These are phyloP conservation scores for Aspergillus phoenicis DNA, from an alignment of 2,329 filamentous ascomycete species.

Conservation along the genomic window DNA sequence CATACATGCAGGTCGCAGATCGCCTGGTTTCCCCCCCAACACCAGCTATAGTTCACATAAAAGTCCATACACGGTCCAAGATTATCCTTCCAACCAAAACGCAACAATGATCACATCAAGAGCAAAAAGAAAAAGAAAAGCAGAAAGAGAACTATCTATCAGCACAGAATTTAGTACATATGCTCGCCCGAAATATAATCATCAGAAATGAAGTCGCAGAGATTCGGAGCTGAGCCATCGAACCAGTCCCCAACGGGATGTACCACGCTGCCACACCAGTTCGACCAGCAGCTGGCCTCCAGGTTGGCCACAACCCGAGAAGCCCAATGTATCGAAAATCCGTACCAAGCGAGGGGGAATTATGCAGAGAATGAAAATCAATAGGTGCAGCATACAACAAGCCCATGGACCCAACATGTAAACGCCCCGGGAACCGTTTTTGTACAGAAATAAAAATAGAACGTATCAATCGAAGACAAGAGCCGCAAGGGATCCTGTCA, in stretches of 20 bases:
- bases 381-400: conserved; percentile 16
- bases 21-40: conserved; percentile 18
- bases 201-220: conserved; percentile 19
- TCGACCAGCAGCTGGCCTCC: conserved; percentile 17
- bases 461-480: conserved; percentile 10
- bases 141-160: conserved; percentile 19
- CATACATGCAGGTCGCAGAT: conserved; percentile 17
- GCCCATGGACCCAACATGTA: conserved; percentile 21
- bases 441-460: conserved; percentile 30
- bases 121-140: conserved; percentile 12
- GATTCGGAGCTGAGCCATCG: conserved; percentile 9
- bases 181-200: conserved; percentile 16
- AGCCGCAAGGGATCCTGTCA: conserved; percentile 2
- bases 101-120: no score
- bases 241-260: not conserved
- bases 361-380: conserved; percentile 12
- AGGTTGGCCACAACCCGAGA: no score
- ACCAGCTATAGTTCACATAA: conserved; percentile 19
- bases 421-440: conserved; percentile 29
- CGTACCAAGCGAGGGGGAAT: conserved; percentile 12
- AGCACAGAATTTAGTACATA: conserved; percentile 16
- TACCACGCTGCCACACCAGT: not conserved
- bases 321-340: not conserved
- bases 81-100: not conserved
- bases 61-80: not conserved